phyloP scores from a whole-genome alignment of 805 yeast genomes.

The Lipomyces spencermartinsiae region DNA sequence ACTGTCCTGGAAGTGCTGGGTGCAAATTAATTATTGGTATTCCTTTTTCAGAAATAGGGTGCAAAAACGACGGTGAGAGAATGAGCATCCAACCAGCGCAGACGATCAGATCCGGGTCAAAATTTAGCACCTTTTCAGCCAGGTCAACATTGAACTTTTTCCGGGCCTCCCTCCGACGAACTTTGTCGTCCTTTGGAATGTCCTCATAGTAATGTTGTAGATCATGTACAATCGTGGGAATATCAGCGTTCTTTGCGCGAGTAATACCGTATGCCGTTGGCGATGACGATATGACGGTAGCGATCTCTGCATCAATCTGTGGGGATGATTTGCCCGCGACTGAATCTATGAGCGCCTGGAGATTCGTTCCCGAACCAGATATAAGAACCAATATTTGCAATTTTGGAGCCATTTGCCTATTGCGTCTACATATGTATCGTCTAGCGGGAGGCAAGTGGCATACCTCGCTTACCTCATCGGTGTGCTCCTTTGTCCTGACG shows the following conservation, averaged over 20 bases:
- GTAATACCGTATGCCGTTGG: slow-evolving; percentile 84
- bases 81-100: slow-evolving; percentile 99
- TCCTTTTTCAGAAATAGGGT: slow-evolving; percentile 62
- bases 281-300: slow-evolving; percentile 84
- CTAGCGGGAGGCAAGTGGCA: no score
- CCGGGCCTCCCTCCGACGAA: slow-evolving; percentile 65
- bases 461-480: no score
- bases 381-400: slow-evolving; percentile 70
- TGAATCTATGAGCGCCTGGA: slow-evolving; percentile 87
- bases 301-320: slow-evolving; percentile 55
- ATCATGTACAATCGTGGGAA: slow-evolving; percentile 74
- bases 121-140: slow-evolving; percentile 68
- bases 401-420: slow-evolving; percentile 6
- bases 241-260: slow-evolving; percentile 72
- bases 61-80: slow-evolving; percentile 75
- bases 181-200: slow-evolving; percentile 70
- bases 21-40: slow-evolving; percentile 90
- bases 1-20: slow-evolving; percentile 96
- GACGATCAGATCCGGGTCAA: slow-evolving; percentile 81
- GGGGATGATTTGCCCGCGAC: slow-evolving; percentile 26
- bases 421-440: neutral
- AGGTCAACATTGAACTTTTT: slow-evolving; percentile 77
- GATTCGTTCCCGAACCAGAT: slow-evolving; percentile 94
- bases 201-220: slow-evolving; percentile 76
- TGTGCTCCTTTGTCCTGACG: no score